phyloP scores from a whole-genome alignment of 352 stramenopile genomes.

The Globisporangium heterothallicum region DNA sequence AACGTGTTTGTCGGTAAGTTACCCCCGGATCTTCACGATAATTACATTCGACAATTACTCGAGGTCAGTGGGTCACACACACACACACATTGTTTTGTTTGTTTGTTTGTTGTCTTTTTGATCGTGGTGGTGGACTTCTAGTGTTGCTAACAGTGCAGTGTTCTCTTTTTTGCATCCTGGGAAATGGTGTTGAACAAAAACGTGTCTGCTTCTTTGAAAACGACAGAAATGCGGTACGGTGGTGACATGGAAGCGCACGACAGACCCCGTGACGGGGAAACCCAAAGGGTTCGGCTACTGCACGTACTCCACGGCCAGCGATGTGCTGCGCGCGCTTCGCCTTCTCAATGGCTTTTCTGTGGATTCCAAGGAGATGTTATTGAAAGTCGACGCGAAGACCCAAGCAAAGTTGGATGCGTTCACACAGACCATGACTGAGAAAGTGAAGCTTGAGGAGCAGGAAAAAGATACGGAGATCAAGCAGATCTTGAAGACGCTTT shows the following conservation, averaged over 20 bases:
- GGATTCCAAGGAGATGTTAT: constrained; percentile 35
- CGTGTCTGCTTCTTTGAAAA: too few species aligned
- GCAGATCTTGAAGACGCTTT: constrained; percentile 19
- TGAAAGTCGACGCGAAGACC: constrained; percentile 34
- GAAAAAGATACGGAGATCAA: constrained; percentile 20
- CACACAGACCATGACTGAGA: constrained; percentile 17
- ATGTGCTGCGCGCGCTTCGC: constrained; percentile 38
- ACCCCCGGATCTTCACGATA: constrained; percentile 45
- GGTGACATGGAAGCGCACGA: constrained; percentile 39
- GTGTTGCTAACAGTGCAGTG: constrained; percentile 2
- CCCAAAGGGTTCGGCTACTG: constrained; percentile 45
- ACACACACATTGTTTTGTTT: not conserved
- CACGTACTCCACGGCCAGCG: constrained; percentile 24
- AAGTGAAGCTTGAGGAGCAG: constrained; percentile 19
- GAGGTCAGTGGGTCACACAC: constrained; percentile 20
- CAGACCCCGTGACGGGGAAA: constrained; percentile 35
- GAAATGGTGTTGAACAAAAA: too few species aligned
- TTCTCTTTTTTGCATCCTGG: not conserved
- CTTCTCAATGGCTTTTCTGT: constrained; percentile 39
- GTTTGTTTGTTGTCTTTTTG: not conserved
- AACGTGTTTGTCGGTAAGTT: constrained; percentile 52
- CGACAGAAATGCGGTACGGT: constrained; percentile 38
- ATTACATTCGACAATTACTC: constrained; percentile 46
- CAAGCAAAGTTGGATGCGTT: constrained; percentile 31
- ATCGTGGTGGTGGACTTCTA: not conserved